These are phyloP conservation scores for Celoporthe dispersa DNA, from an alignment of 2,329 filamentous ascomycete genomes.

Conservation along the genomic window DNA sequence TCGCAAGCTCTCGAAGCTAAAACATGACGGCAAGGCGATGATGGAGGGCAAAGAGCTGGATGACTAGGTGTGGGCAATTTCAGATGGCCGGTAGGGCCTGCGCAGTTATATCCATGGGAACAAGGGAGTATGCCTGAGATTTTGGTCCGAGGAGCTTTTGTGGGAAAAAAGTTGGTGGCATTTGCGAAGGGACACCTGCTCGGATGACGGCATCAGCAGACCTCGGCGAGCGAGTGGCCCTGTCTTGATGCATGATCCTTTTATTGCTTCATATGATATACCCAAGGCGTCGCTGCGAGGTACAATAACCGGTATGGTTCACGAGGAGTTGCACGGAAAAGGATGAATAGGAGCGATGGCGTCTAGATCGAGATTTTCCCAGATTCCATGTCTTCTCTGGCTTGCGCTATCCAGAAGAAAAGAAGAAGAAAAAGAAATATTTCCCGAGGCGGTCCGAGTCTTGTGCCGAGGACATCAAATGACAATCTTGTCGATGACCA, in stretches of 20 bases:
- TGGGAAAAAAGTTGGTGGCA: background rate
- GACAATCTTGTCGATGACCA: constrained; percentile 59
- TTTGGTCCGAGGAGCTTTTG: background rate
- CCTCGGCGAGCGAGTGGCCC: background rate
- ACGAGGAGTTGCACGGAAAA: background rate
- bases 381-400: background rate
- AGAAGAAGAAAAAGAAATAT: background rate
- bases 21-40: constrained; percentile 60
- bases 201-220: background rate
- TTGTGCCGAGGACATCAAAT: constrained; percentile 44
- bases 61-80: constrained; percentile 6
- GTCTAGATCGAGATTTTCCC: background rate
- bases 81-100: background rate
- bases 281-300: background rate
- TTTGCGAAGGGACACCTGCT: background rate
- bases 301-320: background rate
- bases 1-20: constrained; percentile 58
- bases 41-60: constrained; percentile 50
- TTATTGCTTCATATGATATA: constrained; percentile 18
- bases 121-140: background rate
- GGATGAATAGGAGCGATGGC: background rate
- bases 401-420: background rate
- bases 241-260: background rate
- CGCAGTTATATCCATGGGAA: background rate
- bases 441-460: background rate